These are phyloP conservation scores for Colletotrichum sp. DNA, from an alignment of 2,329 filamentous ascomycete species.

Conservation along the genomic window DNA sequence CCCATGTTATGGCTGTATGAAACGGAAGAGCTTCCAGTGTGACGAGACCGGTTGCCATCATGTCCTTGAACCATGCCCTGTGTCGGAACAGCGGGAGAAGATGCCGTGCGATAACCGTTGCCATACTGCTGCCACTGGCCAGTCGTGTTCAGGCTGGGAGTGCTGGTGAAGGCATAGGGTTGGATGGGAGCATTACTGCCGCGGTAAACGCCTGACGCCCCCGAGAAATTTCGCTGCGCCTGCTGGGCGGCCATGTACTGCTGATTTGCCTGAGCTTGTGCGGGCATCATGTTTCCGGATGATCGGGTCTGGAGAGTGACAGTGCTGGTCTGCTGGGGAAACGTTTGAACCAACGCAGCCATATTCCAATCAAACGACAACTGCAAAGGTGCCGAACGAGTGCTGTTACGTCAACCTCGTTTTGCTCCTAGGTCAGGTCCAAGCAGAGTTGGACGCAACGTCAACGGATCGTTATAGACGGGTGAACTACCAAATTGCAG, in stretches of 20 bases:
- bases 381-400: neutral
- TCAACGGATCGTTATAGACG: neutral
- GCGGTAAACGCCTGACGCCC: conserved; percentile 59
- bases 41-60: conserved; percentile 30
- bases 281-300: conserved; percentile 63
- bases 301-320: conserved; percentile 78
- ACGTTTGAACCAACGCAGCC: conserved; percentile 85
- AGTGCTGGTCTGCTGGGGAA: conserved; percentile 76
- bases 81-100: conserved; percentile 48
- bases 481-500: neutral
- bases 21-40: conserved; percentile 42
- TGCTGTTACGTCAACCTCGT: neutral
- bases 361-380: conserved; percentile 54
- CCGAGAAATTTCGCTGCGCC: conserved; percentile 51
- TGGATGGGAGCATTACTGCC: conserved; percentile 67
- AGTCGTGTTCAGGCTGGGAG: conserved; percentile 66
- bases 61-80: conserved; percentile 40
- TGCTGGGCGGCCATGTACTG: conserved; percentile 53
- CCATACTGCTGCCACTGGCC: conserved; percentile 57
- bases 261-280: conserved; percentile 54
- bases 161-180: conserved; percentile 77
- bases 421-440: neutral
- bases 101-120: conserved; percentile 51
- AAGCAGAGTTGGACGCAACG: neutral
- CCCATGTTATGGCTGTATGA: conserved; percentile 41